Percentiles rank a stretch among this genome's conserved stretches.
Evolutionary conservation across 768 basidiomycete genomes (phyloP).

Genomic region (Mycena floridula): DNA sequence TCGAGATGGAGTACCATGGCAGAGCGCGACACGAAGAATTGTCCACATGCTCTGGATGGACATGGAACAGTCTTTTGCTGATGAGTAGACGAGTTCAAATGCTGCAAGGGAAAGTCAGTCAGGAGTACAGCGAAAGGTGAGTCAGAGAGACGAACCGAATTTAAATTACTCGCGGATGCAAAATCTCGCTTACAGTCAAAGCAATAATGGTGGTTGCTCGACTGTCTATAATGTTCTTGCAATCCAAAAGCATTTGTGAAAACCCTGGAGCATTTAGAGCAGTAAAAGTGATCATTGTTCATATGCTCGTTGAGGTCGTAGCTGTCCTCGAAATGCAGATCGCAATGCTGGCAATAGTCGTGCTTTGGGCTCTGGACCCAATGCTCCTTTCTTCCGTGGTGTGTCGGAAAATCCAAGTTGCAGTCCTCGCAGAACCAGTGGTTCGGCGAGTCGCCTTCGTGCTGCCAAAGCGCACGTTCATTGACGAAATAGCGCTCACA

Average conservation of each 20-base stretch:
- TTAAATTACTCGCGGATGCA: constrained; percentile 29
- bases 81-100: constrained; percentile 51
- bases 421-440: neutral
- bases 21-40: constrained; percentile 43
- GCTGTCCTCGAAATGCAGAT: constrained; percentile 30
- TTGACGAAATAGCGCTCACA: neutral
- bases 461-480: neutral
- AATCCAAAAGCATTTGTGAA: constrained; percentile 35
- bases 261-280: constrained; percentile 32
- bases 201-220: constrained; percentile 17
- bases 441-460: neutral
- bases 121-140: neutral
- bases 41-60: constrained; percentile 31
- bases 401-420: neutral
- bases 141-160: constrained; percentile 7
- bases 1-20: constrained; percentile 62
- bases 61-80: constrained; percentile 27
- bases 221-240: constrained; percentile 44
- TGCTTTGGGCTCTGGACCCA: constrained; percentile 22
- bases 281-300: constrained; percentile 33
- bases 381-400: neutral
- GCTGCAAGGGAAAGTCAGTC: constrained; percentile 17
- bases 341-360: constrained; percentile 47
- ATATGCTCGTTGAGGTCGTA: constrained; percentile 35
- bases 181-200: constrained; percentile 40